These are phyloP conservation scores for Trichomonascus vanleenenianus DNA, from an alignment of 805 yeast species.

Conservation along the genomic window DNA sequence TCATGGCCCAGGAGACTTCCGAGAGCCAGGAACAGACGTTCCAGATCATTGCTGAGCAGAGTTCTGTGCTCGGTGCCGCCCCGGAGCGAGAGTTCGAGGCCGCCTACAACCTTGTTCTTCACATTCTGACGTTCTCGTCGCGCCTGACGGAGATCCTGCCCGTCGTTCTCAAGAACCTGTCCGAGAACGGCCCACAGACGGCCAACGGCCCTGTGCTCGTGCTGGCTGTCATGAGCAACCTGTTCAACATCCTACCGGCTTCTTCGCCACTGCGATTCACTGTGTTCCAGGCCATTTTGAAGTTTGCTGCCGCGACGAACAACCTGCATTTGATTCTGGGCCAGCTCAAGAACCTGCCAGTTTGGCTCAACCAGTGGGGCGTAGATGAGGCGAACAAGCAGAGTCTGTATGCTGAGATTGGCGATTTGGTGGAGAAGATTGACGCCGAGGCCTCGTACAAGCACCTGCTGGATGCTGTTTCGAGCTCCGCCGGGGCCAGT, in stretches of 20 bases:
- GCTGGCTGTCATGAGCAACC: constrained; percentile 30
- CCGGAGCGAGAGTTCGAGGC: constrained; percentile 33
- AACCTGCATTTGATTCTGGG: constrained; percentile 27
- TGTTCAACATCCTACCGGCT: constrained; percentile 32
- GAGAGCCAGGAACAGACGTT: constrained; percentile 23
- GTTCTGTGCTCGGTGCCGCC: constrained; percentile 23
- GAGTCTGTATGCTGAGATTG: constrained; percentile 22
- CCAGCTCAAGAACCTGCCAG: constrained; percentile 30
- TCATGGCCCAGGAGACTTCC: constrained; percentile 20
- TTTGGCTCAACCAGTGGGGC: constrained; percentile 33
- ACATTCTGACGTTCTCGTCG: constrained; percentile 28
- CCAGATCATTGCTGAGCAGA: constrained; percentile 25
- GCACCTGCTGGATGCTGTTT: constrained; percentile 18
- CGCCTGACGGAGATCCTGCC: constrained; percentile 25
- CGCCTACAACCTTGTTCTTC: constrained; percentile 31
- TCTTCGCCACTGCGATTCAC: constrained; percentile 23
- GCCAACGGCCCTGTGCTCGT: constrained; percentile 24
- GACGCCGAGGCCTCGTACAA: constrained; percentile 16
- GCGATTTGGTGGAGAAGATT: constrained; percentile 14
- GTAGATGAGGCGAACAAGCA: constrained; percentile 20
- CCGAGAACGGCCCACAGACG: constrained; percentile 18
- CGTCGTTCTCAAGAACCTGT: constrained; percentile 24
- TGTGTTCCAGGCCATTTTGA: constrained; percentile 29
- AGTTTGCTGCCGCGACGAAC: constrained; percentile 28
- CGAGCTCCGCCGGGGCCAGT: constrained; percentile 9